These are phyloP conservation scores for Viola odorata DNA, from an alignment of 345 rosid species.

Conservation along the genomic window DNA sequence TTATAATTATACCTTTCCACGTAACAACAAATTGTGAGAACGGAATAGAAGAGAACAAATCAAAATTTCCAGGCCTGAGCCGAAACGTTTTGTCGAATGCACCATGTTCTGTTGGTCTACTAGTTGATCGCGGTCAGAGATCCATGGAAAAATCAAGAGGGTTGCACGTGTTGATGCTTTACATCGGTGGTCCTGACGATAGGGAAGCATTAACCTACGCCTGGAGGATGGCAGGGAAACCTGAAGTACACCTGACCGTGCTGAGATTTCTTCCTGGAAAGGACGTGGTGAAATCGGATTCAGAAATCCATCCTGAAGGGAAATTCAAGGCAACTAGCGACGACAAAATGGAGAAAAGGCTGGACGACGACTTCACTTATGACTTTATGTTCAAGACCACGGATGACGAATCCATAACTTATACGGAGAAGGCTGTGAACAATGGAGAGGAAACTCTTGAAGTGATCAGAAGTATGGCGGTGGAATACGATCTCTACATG, in stretches of 20 bases:
- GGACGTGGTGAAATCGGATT: neutral
- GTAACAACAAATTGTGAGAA: neutral
- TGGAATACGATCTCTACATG: conserved; percentile 1
- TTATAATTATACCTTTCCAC: conserved; percentile 14
- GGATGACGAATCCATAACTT: neutral
- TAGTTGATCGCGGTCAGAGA: conserved; percentile 12
- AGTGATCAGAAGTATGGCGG: neutral
- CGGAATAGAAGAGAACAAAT: neutral
- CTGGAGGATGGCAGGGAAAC: conserved; percentile 18
- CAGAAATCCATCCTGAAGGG: neutral
- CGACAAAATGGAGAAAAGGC: neutral
- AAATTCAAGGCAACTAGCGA: too few species aligned
- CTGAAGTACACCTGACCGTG: conserved; percentile 9
- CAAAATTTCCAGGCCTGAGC: neutral
- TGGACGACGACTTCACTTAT: neutral
- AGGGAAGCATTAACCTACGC: conserved; percentile 29
- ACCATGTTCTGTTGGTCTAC: conserved; percentile 13
- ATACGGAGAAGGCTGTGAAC: conserved; percentile 1
- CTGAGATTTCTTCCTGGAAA: conserved; percentile 14
- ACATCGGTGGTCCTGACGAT: conserved; percentile 11
- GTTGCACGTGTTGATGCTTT: neutral
- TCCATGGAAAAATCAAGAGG: neutral
- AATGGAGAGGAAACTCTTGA: neutral
- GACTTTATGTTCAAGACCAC: neutral
- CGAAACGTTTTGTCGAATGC: conserved; percentile 3